Conservation (phyloP, 2,329 filamentous ascomycete species). For the Atkinsonella hypoxylon region DNA sequence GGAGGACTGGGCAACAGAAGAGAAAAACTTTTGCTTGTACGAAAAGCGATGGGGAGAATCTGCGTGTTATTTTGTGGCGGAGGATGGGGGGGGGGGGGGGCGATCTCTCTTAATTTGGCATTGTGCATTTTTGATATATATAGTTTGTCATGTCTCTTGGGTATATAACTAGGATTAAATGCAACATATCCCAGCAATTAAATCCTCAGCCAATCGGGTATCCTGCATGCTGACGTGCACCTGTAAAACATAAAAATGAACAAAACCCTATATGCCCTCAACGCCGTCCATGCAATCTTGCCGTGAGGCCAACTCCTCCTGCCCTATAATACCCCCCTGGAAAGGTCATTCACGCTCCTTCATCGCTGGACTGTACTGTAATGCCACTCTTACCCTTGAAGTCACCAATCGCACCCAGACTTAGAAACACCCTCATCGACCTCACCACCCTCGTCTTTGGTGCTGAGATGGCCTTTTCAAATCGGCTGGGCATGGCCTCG, state of each 20-base stretch:
- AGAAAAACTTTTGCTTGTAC: background rate
- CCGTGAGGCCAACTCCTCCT: background rate
- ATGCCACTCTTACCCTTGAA: conserved; percentile 36
- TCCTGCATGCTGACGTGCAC: background rate
- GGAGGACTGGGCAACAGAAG: too few relatives aligned
- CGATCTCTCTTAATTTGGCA: background rate
- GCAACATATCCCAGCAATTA: background rate
- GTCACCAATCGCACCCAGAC: conserved; percentile 39
- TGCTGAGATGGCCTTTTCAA: conserved; percentile 39
- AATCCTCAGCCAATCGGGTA: background rate
- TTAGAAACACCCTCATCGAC: conserved; percentile 50
- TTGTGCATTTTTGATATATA: background rate
- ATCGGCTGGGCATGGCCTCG: conserved; percentile 44
- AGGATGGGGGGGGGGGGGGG: background rate
- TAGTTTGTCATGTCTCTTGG: background rate
- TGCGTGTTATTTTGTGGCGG: background rate
- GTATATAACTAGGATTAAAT: background rate
- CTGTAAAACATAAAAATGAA: background rate
- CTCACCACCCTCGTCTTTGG: conserved; percentile 34
- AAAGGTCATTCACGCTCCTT: conserved; percentile 9
- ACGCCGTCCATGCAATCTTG: conserved; percentile 1
- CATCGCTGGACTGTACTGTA: conserved; percentile 34
- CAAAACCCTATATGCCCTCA: background rate
- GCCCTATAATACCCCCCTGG: background rate
- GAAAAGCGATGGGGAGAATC: background rate